Evolutionary conservation across 306 rosid species (phyloP), one percentile per base, ranked within the genome.

Genomic region (Prunus kanzakura): DNA sequence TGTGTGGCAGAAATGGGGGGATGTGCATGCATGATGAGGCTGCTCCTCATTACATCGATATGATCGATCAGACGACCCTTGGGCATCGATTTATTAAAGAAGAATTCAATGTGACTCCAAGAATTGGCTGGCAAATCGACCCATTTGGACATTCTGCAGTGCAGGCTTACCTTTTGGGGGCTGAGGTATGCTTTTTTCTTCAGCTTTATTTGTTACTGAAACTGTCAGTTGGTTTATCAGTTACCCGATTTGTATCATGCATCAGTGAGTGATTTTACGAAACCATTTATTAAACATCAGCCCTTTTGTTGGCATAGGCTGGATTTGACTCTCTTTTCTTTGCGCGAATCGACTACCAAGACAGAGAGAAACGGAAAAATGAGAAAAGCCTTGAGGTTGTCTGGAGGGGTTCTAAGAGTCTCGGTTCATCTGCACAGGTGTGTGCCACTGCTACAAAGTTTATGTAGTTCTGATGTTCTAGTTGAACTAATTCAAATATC

Each of bases 1-100:
- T 20, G 58, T 6, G 54, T 78, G 81, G 86, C 75, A 91, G 98
- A 87, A 93, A 93, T 82, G 98, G 98, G 76, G 98, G 98, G 19
- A 80, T 77, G 87, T 91, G 96, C 66, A 93, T 93, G 98, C 98
- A 93, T 54, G 98, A 93, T 51, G 97, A 93, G 85, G 98, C 98
- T 23, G 66, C 97, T 27, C 11, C 96, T 2, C 98, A 93, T 82
- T 91, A 91, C 81, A 82, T 93, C 51, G 97, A 93, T 69, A 88
- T 93, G 98, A 91, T 93, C 71, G 97, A 93, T 89, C 98, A 89
- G 88, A 93, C 97, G 23, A 93, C 93, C 29, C 91, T 91, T 43
- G 98, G 98, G 20, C 98, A 93, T 79, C 82, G 69, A 11, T 93
- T 87, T 70, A 71, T 91, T 56, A 91, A 91, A 82, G 78, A 82